Evolutionary conservation across 2,329 filamentous ascomycete genomes (phyloP).

Genomic region (Hypomyces rosellus): DNA sequence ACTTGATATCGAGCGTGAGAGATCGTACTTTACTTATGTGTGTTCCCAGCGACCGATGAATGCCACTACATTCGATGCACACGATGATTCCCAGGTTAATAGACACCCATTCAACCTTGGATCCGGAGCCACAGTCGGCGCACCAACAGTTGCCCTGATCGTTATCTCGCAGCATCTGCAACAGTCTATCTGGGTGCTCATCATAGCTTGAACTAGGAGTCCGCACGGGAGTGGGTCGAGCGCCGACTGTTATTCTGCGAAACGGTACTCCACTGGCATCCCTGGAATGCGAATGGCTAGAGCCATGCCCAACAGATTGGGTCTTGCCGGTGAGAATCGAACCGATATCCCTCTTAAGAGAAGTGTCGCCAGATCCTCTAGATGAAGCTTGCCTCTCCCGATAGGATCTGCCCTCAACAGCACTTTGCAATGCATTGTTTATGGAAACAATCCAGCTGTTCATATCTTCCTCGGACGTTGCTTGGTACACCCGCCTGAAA

Average conservation of each 20-base stretch:
- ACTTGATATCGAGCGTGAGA: conserved; percentile 88
- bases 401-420: conserved; percentile 73
- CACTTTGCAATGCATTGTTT: conserved; percentile 94
- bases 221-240: conserved; percentile 66
- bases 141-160: conserved; percentile 93
- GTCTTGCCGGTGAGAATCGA: conserved; percentile 91
- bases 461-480: conserved; percentile 97
- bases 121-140: conserved; percentile 85
- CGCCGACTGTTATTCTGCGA: conserved; percentile 85
- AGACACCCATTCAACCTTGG: conserved; percentile 97
- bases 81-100: conserved; percentile 95
- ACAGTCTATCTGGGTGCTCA: conserved; percentile 75
- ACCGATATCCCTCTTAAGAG: conserved; percentile 77
- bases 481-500: conserved; percentile 93
- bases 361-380: conserved; percentile 39
- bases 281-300: conserved; percentile 43
- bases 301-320: conserved; percentile 56
- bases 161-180: conserved; percentile 80
- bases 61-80: conserved; percentile 96
- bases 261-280: conserved; percentile 53
- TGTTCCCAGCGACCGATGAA: conserved; percentile 90
- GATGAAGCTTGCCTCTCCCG: conserved; percentile 44
- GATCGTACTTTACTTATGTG: conserved; percentile 98
- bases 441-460: conserved; percentile 92
- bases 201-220: conserved; percentile 67